Base-by-base conservation (phyloP, 345 rosid genomes). In the Cardamine occulta region DNA sequence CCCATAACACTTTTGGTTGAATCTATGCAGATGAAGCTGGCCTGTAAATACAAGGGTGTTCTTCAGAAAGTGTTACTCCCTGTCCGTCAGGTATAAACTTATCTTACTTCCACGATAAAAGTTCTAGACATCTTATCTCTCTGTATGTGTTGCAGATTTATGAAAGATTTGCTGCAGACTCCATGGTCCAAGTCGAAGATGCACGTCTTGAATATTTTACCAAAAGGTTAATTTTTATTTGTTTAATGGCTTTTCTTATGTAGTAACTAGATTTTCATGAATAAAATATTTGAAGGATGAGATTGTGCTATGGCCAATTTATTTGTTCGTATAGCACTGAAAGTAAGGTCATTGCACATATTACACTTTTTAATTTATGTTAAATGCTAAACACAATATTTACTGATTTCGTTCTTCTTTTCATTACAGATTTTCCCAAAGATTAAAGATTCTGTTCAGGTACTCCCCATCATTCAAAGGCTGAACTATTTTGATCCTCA, bases 401-500 rank as follows among this genome's bases (percentile, higher is more conserved):
- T 71, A 28, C 51, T 51, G 35, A 74, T 69, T 60, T 34, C 70
- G 82, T 78, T 83, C 65, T 74, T 81, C 69, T 74, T 49, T 86
- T 77, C 34, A 58, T 29, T 81, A 86, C 87, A 91, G 98, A 93
- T 94, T 31, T 94, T 89, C 73, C 97, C 98, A 48, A 94, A 90
- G 84, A 87, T 94, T 54, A 91, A 91, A 77, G 98, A 91, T 78
- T 87, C 96, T 12, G 64, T 82, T 74, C 89, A 91, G 96, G 98
- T 91, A 84, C 57, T 42, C 71, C 71, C 58, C 11, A 18, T 58
- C 62, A 77, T 59, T 58, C 68, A 31, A 66, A 72, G 37, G 61
- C 76, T 47, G 31, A 63, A 58, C 37, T 70, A 47, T 55, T 32
- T 70, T 45, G 64, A 31, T 69, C 13, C 17, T 17, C 49, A 52